These are phyloP conservation scores for Pugionium dolabratum DNA, from an alignment of 345 rosid genomes.

Conservation along the genomic window DNA sequence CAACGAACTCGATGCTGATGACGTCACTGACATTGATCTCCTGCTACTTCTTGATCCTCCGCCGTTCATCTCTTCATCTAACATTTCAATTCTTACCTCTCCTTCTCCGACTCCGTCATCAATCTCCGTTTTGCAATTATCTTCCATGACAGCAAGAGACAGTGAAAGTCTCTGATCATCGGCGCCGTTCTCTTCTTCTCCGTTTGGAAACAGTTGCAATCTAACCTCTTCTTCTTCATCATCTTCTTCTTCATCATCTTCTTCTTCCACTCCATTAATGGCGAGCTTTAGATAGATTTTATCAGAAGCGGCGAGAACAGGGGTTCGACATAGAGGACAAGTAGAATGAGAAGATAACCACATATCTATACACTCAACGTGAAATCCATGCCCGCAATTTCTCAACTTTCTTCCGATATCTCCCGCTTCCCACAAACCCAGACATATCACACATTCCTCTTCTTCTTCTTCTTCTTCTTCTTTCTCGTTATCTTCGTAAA, in stretches of 20 bases:
- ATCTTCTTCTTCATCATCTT: conserved; percentile 5
- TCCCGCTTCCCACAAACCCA: conserved; percentile 58
- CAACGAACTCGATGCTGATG: conserved; percentile 48
- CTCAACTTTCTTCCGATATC: conserved; percentile 61
- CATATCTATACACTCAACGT: conserved; percentile 78
- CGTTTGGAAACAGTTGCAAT: conserved; percentile 19
- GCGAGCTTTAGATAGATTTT: conserved; percentile 28
- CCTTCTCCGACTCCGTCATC: conserved; percentile 14
- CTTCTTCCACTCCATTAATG: conserved; percentile 37
- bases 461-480: conserved; percentile 29
- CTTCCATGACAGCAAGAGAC: conserved; percentile 24
- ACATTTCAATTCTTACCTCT: conserved; percentile 39
- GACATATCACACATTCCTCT: conserved; percentile 72
- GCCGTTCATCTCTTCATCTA: conserved; percentile 28
- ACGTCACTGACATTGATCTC: conserved; percentile 34
- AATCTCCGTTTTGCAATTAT: conserved; percentile 29
- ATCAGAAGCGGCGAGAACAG: conserved; percentile 26
- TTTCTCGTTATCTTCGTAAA: conserved; percentile 35
- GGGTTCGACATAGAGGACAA: conserved; percentile 71
- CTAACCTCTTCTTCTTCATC: conserved; percentile 19
- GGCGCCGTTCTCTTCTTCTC: conserved; percentile 26
- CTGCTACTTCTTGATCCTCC: conserved; percentile 31
- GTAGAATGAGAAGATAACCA: conserved; percentile 72
- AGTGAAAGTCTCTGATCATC: conserved; percentile 16
- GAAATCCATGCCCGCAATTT: conserved; percentile 73